Evolutionary conservation across 352 stramenopile genomes (phyloP).

Genomic region (Globisporangium recalcitrans): DNA sequence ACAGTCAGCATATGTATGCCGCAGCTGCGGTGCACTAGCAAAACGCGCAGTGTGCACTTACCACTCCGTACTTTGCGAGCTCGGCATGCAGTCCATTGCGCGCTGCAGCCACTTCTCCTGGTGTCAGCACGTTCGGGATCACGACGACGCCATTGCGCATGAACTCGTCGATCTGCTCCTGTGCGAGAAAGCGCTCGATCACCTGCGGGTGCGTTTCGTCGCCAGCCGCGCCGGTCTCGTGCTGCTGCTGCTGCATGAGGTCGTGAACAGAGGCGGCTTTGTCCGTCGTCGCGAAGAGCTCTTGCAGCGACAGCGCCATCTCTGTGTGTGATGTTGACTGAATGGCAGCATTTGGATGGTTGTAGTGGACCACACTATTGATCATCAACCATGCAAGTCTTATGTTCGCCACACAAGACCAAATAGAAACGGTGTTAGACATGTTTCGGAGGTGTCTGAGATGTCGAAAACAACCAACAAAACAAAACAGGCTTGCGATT

Average conservation of each 20-base stretch:
- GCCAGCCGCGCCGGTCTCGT: constrained; percentile 17
- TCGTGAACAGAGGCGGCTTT: neutral
- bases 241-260: neutral
- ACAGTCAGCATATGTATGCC: neutral
- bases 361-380: no score
- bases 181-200: constrained; percentile 29
- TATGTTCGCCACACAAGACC: no score
- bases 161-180: constrained; percentile 64
- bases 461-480: neutral
- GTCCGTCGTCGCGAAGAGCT: neutral
- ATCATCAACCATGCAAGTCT: no score
- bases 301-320: neutral
- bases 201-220: constrained; percentile 22
- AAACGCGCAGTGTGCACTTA: constrained; percentile 18
- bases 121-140: constrained; percentile 61
- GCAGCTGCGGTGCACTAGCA: neutral
- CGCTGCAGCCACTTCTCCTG: constrained; percentile 48
- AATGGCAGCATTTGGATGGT: neutral
- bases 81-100: constrained; percentile 55
- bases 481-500: neutral
- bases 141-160: constrained; percentile 62
- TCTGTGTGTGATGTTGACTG: neutral
- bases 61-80: constrained; percentile 66
- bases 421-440: neutral
- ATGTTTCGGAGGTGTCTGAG: neutral